Evolutionary conservation across 805 yeast species (phyloP).

Genomic region (Kuraishia hungarica): DNA sequence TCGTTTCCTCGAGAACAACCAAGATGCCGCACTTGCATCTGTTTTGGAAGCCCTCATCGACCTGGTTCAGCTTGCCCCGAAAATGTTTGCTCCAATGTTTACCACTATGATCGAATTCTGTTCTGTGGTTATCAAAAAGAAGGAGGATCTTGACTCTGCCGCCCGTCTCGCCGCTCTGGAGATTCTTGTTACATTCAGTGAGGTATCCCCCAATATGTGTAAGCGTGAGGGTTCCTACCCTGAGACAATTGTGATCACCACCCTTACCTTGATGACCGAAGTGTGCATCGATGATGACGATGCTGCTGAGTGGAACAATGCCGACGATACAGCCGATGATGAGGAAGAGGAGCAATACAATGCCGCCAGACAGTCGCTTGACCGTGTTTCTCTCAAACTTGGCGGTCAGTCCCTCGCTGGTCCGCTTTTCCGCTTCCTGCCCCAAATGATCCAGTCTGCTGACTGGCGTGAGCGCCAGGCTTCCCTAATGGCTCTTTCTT

Average conservation of each 20-base stretch:
- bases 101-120: constrained; percentile 81
- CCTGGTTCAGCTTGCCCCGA: constrained; percentile 88
- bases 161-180: constrained; percentile 87
- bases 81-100: constrained; percentile 87
- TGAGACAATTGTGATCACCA: constrained; percentile 58
- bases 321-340: constrained; percentile 66
- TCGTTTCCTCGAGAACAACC: constrained; percentile 68
- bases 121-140: constrained; percentile 73
- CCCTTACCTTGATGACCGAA: constrained; percentile 84
- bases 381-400: constrained; percentile 76
- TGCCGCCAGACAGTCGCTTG: constrained; percentile 92
- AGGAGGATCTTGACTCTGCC: constrained; percentile 58
- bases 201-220: constrained; percentile 94
- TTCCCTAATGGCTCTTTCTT: constrained; percentile 91
- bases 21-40: constrained; percentile 72
- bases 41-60: constrained; percentile 89
- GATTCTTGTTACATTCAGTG: constrained; percentile 82
- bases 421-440: constrained; percentile 80
- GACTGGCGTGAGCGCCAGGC: constrained; percentile 96
- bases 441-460: constrained; percentile 66
- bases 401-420: constrained; percentile 80
- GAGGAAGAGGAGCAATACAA: constrained; percentile 82
- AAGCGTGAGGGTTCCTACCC: constrained; percentile 68
- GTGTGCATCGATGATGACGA: constrained; percentile 86
- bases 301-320: constrained; percentile 81